Conservation (phyloP, 2,329 filamentous ascomycete species). For the Fonsecaea erecta region DNA sequence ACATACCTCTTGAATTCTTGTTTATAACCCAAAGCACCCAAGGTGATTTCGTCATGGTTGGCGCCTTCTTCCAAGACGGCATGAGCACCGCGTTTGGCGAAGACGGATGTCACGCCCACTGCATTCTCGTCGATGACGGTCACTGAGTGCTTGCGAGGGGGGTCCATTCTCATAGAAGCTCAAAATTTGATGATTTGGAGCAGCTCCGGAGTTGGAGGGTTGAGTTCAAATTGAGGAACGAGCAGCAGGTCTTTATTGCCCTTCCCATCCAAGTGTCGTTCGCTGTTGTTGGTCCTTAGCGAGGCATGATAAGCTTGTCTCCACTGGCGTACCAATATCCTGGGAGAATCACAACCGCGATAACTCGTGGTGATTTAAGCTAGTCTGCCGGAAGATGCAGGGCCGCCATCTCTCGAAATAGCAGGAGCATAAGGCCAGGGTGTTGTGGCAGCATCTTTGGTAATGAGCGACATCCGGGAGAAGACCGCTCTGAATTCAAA, state of each 20-base stretch:
- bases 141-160: constrained; percentile 22
- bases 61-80: constrained; percentile 35
- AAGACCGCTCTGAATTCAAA: constrained; percentile 1
- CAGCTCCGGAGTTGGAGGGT: background rate
- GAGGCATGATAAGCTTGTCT: constrained; percentile 7
- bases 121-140: constrained; percentile 27
- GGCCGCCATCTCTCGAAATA: constrained; percentile 7
- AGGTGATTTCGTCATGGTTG: constrained; percentile 48
- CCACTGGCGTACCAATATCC: constrained; percentile 2
- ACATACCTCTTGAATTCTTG: constrained; percentile 40
- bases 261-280: background rate
- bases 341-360: background rate
- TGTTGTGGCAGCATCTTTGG: background rate
- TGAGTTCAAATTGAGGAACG: background rate
- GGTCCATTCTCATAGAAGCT: constrained; percentile 17
- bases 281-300: background rate
- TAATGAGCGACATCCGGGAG: background rate
- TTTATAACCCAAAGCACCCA: constrained; percentile 48
- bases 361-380: background rate
- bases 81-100: constrained; percentile 30
- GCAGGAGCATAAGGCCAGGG: constrained; percentile 4
- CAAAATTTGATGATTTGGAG: background rate
- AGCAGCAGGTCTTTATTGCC: constrained; percentile 5
- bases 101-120: constrained; percentile 35
- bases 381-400: background rate